Evolutionary conservation across 225 moss, liverwort and hornwort genomes (phyloP), one percentile per base, ranked within the genome.

Genomic region (Sphagnum tenellum): DNA sequence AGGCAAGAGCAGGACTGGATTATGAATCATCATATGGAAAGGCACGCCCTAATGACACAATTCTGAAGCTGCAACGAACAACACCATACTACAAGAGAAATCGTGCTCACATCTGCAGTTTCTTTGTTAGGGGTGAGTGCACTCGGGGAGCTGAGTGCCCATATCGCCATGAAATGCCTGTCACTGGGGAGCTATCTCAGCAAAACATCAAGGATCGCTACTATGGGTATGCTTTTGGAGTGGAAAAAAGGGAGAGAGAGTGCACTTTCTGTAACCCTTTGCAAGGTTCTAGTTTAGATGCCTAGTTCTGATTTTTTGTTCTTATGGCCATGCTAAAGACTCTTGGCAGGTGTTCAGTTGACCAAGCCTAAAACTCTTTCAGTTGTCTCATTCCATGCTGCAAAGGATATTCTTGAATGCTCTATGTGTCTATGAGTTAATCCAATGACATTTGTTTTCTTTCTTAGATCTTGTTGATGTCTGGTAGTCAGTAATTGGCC

Each of bases 121-220:
- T 84, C 62, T 84, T 63, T 67, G 83, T 84, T 5, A 73, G 83
- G 45, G 83, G 83, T 62, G 83, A 84, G 65, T 84, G 83, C 65
- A 84, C 83, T 49, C 73, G 83, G 2, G 83, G 83, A 54, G 83
- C 83, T 0, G 83, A 84, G 59, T 84, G 83, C 72, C 83, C 83
- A 2, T 84, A 84, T 54, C 71, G 83, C n/a, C 83, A 84, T 68
- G 83, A 84, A 65, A 84, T 84, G 83, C 83, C 83, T 12, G 79
- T 80, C 12, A 79, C 79, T 5, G 83, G 83, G 13, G 83, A 84
- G 64, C 83, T 84, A 10, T 84, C 83, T 14, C 84, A 84, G 59
- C 84, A 84, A 60, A 84, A 84, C 54, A 84, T 84, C 62, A 84
- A 84, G 60, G 84, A 84, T 12, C 77, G 84, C 58, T 84, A 84